Base-by-base conservation (phyloP, 331 rosid species). In the Cydonia oblonga region DNA sequence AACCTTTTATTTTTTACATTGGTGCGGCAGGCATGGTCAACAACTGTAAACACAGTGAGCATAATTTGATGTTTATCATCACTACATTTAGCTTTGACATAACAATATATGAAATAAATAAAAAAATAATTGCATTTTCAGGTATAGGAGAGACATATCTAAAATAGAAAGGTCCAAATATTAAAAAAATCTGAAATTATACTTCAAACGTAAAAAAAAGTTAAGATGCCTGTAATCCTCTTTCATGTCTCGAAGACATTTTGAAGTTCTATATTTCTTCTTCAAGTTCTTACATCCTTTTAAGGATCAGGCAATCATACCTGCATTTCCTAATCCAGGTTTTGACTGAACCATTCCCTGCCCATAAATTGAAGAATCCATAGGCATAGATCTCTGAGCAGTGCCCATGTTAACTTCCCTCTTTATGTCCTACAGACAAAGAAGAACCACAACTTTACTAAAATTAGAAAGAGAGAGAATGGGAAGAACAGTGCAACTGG, bases 291-390 rank as follows among this genome's bases (percentile, higher is more conserved):
- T 62, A 44, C 7, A 32, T 18, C 52, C 26, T 58, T 75, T 59
- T 15, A 30, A 32, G 49, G 30, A 35, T 29, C 42, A 57, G 33
- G 63, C 5, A 67, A 65, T 53, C 70, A 62, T 54, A 90, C 98
- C 98, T 81, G 98, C 73, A 70, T 84, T 88, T 58, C 87, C 89
- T 23, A 90, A 74, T 81, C 96, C 96, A 77, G 92, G 84, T 82
- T 86, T 92, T 83, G 96, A 81, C 82, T 88, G 96, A 89, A 87
- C 79, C 80, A 85, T 86, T 66, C 91, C 93, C 80, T 85, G 93
- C 52, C 89, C 96, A 76, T 92, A 92, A 56, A 90, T 81, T 78
- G 96, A 86, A 74, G 95, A 80, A 79, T 92, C 98, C 90, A 87
- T 78, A 28, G 98, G 89, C 85, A 88, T 69, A 73, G 96, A 87